These are phyloP conservation scores for Alternaria metachromatica DNA, from an alignment of 2,329 filamentous ascomycete genomes.

Conservation along the genomic window DNA sequence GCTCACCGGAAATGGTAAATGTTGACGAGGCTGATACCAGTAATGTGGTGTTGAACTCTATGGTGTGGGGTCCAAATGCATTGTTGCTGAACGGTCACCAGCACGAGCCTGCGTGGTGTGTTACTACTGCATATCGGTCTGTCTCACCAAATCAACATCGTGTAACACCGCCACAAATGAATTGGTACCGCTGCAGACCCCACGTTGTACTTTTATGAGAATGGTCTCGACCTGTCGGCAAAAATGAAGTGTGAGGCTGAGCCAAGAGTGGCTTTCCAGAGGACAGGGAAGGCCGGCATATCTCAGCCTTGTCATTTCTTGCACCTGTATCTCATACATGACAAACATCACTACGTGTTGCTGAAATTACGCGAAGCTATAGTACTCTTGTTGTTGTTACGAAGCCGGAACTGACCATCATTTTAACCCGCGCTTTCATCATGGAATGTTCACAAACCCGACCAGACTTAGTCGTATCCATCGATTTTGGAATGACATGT, in stretches of 20 bases:
- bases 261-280: background rate
- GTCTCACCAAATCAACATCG: background rate
- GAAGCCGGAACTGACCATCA: background rate
- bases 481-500: conserved; percentile 2
- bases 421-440: background rate
- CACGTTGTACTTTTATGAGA: background rate
- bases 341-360: too few species aligned
- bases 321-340: accelerated
- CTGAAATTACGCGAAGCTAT: background rate
- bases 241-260: background rate
- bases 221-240: background rate
- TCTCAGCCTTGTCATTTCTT: background rate
- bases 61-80: background rate
- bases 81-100: background rate
- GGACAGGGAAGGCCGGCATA: background rate
- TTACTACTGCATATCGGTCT: too few species aligned
- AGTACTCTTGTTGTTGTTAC: accelerated
- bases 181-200: background rate
- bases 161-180: background rate
- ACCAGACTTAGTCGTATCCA: background rate
- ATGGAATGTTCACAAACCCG: background rate
- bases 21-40: background rate
- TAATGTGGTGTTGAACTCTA: background rate
- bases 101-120: background rate
- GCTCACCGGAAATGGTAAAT: background rate